Percentiles rank a stretch among this genome's conserved stretches.
phyloP scores from a whole-genome alignment of 495 filamentous ascomycete genomes.

The Lophiostoma macrostomum region DNA sequence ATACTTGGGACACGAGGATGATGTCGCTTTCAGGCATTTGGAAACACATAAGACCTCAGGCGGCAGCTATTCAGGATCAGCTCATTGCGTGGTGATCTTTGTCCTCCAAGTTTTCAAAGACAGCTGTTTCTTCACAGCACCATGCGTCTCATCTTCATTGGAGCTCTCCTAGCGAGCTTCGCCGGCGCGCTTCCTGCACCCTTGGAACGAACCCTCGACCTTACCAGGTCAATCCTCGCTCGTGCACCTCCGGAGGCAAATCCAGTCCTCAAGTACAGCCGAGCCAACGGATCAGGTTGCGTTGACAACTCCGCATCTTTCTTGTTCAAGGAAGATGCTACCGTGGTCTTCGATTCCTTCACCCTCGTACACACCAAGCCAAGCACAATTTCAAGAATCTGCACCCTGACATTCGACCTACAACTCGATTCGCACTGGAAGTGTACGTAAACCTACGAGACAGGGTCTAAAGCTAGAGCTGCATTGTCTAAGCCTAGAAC shows the following conservation, averaged over 20 bases:
- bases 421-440: constrained; percentile 15
- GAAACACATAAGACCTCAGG: no score
- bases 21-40: no score
- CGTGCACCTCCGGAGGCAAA: constrained; percentile 21
- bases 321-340: constrained; percentile 6
- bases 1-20: no score
- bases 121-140: no score
- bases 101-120: no score
- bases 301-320: constrained; percentile 11
- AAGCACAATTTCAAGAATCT: neutral
- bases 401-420: constrained; percentile 9
- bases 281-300: constrained; percentile 14
- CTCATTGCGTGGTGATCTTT: no score
- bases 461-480: neutral
- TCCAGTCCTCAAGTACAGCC: constrained; percentile 15
- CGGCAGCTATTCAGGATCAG: no score
- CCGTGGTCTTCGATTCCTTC: constrained; percentile 6
- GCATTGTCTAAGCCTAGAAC: neutral
- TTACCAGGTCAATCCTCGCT: constrained; percentile 8
- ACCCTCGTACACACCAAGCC: neutral
- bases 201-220: neutral
- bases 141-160: no score
- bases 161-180: neutral
- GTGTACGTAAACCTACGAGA: constrained; percentile 15
- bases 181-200: constrained; percentile 6